These are phyloP conservation scores for Trypanosoma rangeli DNA, from an alignment of 208 protist species.

Conservation along the genomic window DNA sequence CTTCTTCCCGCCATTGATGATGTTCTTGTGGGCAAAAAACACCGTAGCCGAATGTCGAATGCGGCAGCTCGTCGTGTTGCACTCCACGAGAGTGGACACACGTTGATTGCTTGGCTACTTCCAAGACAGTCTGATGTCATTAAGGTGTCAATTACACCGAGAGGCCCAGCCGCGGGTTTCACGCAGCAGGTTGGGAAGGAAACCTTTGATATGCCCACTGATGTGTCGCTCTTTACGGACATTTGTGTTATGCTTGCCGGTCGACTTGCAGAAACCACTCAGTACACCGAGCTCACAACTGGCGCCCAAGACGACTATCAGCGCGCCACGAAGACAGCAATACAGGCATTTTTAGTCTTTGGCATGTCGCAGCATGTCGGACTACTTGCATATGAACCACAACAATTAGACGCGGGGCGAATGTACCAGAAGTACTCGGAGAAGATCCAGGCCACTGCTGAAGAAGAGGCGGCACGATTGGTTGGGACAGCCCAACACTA, in stretches of 20 bases:
- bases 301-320: slow-evolving; percentile 92
- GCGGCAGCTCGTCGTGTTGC: slow-evolving; percentile 57
- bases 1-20: slow-evolving; percentile 86
- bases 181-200: slow-evolving; percentile 85
- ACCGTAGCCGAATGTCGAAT: slow-evolving; percentile 71
- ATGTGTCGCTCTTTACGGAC: slow-evolving; percentile 92
- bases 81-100: slow-evolving; percentile 97
- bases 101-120: slow-evolving; percentile 92
- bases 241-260: slow-evolving; percentile 94
- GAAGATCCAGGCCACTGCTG: slow-evolving; percentile 48
- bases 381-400: slow-evolving; percentile 71
- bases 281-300: slow-evolving; percentile 89
- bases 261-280: slow-evolving; percentile 94
- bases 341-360: slow-evolving; percentile 75
- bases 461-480: slow-evolving; percentile 67
- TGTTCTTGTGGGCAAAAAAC: slow-evolving; percentile 85
- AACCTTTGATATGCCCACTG: slow-evolving; percentile 73
- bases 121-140: slow-evolving; percentile 90
- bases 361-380: slow-evolving; percentile 76
- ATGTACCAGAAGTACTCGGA: slow-evolving; percentile 74
- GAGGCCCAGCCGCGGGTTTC: slow-evolving; percentile 76
- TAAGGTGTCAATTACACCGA: slow-evolving; percentile 96
- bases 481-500: slow-evolving; percentile 51
- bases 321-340: slow-evolving; percentile 79
- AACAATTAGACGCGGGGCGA: slow-evolving; percentile 76